Base-by-base conservation (phyloP, 768 basidiomycete genomes). In the Phylloporus scabripes region DNA sequence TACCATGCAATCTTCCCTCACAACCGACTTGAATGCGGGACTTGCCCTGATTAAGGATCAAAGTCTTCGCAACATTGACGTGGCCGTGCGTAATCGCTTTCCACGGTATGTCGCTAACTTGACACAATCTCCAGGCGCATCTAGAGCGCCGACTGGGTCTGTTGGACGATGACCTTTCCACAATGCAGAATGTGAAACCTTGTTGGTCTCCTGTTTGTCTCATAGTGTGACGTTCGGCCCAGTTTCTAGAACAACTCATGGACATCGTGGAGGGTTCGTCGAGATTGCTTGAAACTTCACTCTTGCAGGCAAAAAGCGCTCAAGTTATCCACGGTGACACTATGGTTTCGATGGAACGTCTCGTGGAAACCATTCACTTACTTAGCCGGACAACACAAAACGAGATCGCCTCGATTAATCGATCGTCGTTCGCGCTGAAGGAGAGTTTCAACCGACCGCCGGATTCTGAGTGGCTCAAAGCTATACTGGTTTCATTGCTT, bases 371-470 rank as follows among this genome's bases (percentile, higher is more conserved):
- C 0, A 54, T 82, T 21, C 52, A 65, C 7, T 61, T 66, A 10
- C 60, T 81, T 18, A 69, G 72, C 1, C 56, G 59, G 28, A 69
- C 66, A 9, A 69, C 77, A 2, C 71, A 68, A 18, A 49, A 55
- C 14, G 77, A 79, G 53, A 61, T 82, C 32, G 65, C 71, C 46
- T 71, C 69, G 49, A 73, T 83, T 46, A 78, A 76, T 42, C 68
- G 60, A 17, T 75, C 80, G 18, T 69, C 74, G 3, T 54, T 52
- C 39, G 52, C 54, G 2, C 49, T 68, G 21, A 66, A 56, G 31
- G 57, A 63, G 33, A 52, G 50, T 24, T 62, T 77, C 37, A 52
- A 46, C 42, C 57, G 48, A 38, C 51, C 47, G 14, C 44, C 52
- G 5, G 17, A 48, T 45, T 46, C 46, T 21, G 56, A 62, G 21